Base-by-base conservation (phyloP, 345 rosid genomes). In the Camelina laxa region DNA sequence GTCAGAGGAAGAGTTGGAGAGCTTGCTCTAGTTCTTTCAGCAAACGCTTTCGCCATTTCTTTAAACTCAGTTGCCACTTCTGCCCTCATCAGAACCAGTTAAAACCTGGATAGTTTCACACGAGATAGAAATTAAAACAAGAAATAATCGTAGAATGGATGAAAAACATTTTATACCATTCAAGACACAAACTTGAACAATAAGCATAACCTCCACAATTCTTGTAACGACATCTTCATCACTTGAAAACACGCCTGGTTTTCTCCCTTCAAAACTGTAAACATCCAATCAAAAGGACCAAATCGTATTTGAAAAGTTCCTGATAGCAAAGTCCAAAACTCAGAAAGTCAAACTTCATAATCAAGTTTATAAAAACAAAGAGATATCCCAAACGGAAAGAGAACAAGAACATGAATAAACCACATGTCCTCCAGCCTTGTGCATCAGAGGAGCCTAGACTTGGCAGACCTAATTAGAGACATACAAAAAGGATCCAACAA, bases 151-250 rank as follows among this genome's bases (percentile, higher is more conserved):
- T 39, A 31, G 22, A 38, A 39, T 57, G 47, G 22, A 9, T 22
- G 33, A 14, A 9, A 45, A 49, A 19, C 20, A 30, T 39, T 10
- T 7, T 51, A 56, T 56, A 41, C 39, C 4, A 60, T 65, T 39
- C 35, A 56, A 72, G 69, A 79, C 44, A 80, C 84, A 74, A 81
- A 94, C 99, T 97, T 95, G 99, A 79, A 87, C 88, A 21, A 95
- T 92, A 65, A 95, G 90, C 97, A 95, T 87, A 84, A 89, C 96
- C 83, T 95, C 99, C 0, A 89, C 84, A 69, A 90, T 78, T 45
- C 76, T 83, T 50, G 80, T 59, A 72, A 75, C 80, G 9, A 72
- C 71, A 75, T 79, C 80, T 78, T 87, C 89, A 69, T 67, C 79
- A 76, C 76, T 84, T 36, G 72, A 42, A 59, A 78, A 70, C 75